Conservation (phyloP, 2,329 filamentous ascomycete species). For the Alternaria angustiovoidea region DNA sequence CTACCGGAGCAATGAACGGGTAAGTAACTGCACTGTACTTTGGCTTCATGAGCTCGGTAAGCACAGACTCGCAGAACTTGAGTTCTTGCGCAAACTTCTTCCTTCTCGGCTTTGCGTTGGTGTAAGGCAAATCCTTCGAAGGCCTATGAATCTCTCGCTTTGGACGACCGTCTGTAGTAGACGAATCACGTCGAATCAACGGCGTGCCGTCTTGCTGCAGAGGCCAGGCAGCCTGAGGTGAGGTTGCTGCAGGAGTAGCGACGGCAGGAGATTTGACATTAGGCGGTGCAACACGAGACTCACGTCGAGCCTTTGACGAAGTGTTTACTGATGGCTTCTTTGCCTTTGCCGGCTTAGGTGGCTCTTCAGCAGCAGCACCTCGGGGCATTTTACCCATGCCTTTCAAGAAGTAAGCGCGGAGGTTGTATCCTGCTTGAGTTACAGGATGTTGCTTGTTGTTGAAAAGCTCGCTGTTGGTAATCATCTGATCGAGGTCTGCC, state of each 20-base stretch:
- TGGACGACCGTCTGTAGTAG: slow-evolving; percentile 78
- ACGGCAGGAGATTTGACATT: slow-evolving; percentile 57
- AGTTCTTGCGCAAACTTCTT: slow-evolving; percentile 90
- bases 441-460: slow-evolving; percentile 82
- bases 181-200: slow-evolving; percentile 84
- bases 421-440: slow-evolving; percentile 70
- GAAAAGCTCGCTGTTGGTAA: slow-evolving; percentile 80
- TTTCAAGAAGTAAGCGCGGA: slow-evolving; percentile 67
- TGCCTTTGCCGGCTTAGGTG: slow-evolving; percentile 65
- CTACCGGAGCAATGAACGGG: slow-evolving; percentile 84
- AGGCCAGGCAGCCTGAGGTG: slow-evolving; percentile 69
- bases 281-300: slow-evolving; percentile 55
- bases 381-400: slow-evolving; percentile 68
- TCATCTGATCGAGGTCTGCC: slow-evolving; percentile 77
- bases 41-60: slow-evolving; percentile 78
- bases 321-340: slow-evolving; percentile 46
- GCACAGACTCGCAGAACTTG: slow-evolving; percentile 84
- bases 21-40: slow-evolving; percentile 74
- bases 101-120: slow-evolving; percentile 81
- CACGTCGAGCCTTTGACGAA: slow-evolving; percentile 55
- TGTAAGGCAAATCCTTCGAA: slow-evolving; percentile 88
- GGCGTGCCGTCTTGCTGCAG: slow-evolving; percentile 80
- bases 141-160: slow-evolving; percentile 95
- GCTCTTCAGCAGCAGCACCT: slow-evolving; percentile 62
- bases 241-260: slow-evolving; percentile 49